phyloP scores from a whole-genome alignment of 2,329 filamentous ascomycete genomes.

The Arthrobotrys megalospora region DNA sequence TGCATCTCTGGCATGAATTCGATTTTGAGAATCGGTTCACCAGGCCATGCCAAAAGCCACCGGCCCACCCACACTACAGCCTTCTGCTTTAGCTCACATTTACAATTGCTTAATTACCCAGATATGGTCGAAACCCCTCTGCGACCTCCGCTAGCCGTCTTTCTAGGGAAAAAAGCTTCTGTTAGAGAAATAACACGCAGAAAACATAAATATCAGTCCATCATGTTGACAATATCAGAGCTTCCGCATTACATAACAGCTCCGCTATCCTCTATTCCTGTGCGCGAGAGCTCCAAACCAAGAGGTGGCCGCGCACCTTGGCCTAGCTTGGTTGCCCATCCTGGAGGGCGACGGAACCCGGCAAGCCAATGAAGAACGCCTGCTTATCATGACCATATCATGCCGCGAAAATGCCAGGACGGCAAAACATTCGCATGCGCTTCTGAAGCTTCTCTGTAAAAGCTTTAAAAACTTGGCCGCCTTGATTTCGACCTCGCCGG shows the following conservation, averaged over 20 bases:
- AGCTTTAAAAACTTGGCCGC: constrained; percentile 32
- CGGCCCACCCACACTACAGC: no score
- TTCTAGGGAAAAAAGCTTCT: no score
- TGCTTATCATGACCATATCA: constrained; percentile 48
- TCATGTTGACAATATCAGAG: no score
- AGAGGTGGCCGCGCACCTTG: constrained; percentile 17
- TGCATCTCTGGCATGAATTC: no score
- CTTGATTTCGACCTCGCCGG: background rate
- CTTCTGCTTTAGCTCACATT: no score
- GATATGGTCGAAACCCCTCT: no score
- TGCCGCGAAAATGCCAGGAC: constrained; percentile 22
- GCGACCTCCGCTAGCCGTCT: no score
- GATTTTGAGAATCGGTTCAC: no score
- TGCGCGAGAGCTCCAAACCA: constrained; percentile 51
- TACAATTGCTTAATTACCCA: no score
- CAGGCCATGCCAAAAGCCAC: no score
- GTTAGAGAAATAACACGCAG: no score
- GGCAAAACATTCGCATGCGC: constrained; percentile 12
- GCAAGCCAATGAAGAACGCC: constrained; percentile 34
- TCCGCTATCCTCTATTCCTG: constrained; percentile 14
- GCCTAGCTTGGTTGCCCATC: constrained; percentile 23
- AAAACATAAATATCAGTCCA: no score
- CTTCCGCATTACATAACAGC: constrained; percentile 35
- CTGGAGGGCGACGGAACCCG: constrained; percentile 18
- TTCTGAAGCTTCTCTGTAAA: constrained; percentile 17